A percentile compares a stretch with the other conserved stretches of the same genome.
These are phyloP conservation scores for Nepenthes mirabilis DNA, from an alignment of 148 eudicot genomes.

Conservation along the genomic window DNA sequence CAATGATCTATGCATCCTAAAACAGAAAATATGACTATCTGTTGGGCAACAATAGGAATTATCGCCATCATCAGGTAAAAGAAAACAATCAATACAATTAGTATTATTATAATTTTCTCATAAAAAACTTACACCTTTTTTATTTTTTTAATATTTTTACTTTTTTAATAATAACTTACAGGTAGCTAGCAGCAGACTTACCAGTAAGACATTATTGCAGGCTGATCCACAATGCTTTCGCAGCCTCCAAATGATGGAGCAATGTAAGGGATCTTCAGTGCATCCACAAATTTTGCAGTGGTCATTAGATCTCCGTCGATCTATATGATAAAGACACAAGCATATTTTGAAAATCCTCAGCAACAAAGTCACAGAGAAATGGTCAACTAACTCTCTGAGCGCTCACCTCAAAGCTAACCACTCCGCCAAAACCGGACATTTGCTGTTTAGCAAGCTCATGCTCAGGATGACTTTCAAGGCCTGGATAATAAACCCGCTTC, in stretches of 20 bases:
- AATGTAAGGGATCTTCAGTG: constrained; percentile 75
- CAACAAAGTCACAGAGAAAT: neutral
- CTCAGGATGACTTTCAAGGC: constrained; percentile 89
- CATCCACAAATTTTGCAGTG: constrained; percentile 61
- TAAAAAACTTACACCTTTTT: too few relatives aligned
- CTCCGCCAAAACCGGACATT: constrained; percentile 96
- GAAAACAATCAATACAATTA: too few relatives aligned
- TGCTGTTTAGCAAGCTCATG: constrained; percentile 72
- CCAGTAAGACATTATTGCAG: constrained; percentile 99
- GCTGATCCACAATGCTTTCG: constrained; percentile 94
- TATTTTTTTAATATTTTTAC: too few relatives aligned
- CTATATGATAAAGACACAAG: constrained; percentile 15
- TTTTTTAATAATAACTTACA: too few relatives aligned
- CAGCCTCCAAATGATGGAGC: constrained; percentile 98
- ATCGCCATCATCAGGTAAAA: too few relatives aligned
- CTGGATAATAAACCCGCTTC: constrained; percentile 79
- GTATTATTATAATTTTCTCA: too few relatives aligned
- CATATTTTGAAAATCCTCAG: neutral
- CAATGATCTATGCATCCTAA: too few relatives aligned
- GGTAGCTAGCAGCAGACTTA: constrained; percentile 6
- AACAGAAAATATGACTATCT: too few relatives aligned
- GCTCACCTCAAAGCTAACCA: constrained; percentile 94
- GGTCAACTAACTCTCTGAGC: neutral
- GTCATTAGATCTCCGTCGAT: constrained; percentile 65
- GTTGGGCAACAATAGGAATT: too few relatives aligned